Percentiles rank a stretch among this genome's conserved stretches.
Conservation (phyloP, 2,329 filamentous ascomycete genomes). For the Aspergillus fumigatus region DNA sequence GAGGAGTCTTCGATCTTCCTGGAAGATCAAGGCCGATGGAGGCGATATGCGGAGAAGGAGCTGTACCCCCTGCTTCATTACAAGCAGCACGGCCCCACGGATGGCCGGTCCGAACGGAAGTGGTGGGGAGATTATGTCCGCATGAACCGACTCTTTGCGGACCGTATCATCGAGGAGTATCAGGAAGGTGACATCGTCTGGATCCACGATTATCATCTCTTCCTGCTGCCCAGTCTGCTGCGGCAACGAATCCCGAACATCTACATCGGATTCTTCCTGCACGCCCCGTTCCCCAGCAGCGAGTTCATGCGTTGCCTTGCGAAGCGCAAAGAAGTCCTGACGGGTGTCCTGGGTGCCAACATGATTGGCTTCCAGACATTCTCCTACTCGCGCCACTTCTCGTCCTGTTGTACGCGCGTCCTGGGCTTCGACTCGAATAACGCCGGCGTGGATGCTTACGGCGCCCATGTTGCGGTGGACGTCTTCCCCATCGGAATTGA, state of each 20-base stretch:
- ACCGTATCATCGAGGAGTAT: conserved; percentile 82
- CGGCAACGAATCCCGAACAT: conserved; percentile 81
- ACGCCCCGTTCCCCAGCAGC: conserved; percentile 92
- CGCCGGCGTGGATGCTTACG: conserved; percentile 82
- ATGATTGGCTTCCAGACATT: conserved; percentile 94
- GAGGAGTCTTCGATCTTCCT: conserved; percentile 62
- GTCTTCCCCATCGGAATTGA: conserved; percentile 96
- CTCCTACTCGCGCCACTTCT: conserved; percentile 91
- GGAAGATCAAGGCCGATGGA: conserved; percentile 81
- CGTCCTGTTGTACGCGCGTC: conserved; percentile 87
- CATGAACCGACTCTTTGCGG: conserved; percentile 88
- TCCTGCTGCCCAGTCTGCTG: conserved; percentile 82
- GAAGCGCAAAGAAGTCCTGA: conserved; percentile 81
- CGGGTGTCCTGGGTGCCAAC: conserved; percentile 85
- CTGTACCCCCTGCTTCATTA: conserved; percentile 94
- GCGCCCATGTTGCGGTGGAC: conserved; percentile 81
- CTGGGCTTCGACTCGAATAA: conserved; percentile 85
- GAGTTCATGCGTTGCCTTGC: conserved; percentile 89
- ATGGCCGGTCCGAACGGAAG: conserved; percentile 73
- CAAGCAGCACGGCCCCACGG: conserved; percentile 85
- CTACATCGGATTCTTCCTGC: conserved; percentile 91
- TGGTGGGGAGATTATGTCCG: conserved; percentile 91
- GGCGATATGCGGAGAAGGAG: conserved; percentile 84
- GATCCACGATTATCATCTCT: conserved; percentile 90
- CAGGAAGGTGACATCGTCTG: conserved; percentile 89